Base-by-base conservation (phyloP, 2,329 filamentous ascomycete species). In the Hypoxylon sp. region DNA sequence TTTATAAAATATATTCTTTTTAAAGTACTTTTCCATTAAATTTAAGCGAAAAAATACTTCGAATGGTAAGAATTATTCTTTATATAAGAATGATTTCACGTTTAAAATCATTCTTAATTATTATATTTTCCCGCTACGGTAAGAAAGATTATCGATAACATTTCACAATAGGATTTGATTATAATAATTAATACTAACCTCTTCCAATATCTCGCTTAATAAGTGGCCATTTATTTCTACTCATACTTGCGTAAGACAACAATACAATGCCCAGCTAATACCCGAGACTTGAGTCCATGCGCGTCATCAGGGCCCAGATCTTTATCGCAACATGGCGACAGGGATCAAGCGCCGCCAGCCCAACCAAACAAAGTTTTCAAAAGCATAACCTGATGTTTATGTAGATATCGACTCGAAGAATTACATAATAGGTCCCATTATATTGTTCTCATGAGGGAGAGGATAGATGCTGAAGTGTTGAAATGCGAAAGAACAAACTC, bases 291-390 rank as follows among this genome's bases (percentile, higher is more conserved):
- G 6, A 23, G 17, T 17, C 34, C 23, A 28, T 53, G 51, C 34
- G 21, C 34, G 34, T 41, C 50, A 38, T 53, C 19, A 28, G 25
- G 38, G 3, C 51, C 25, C 13, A 36, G 34, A 28, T n/a, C 51
- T 53, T 38, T 28, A 41, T 25, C 19, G 25, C 13, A 43, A 19
- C 21, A 10, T 41, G 51, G 51, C 14, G 25, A 41, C 50, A 41
- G 32, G 32, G 51, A 28, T 41, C 14, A 53, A 53, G 34, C 51
- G 41, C n/a, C 19, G n/a, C 23, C 19, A 38, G 28, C 9, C 3
- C 5, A 6, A 30, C 5, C 9, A 30, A 30, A 30, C 6, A 25
- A 25, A 25, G 25, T 5, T 5, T 25, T 25, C 6, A 6, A 30
- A 30, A 9, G 28, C 5, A 30, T 30, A 30, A 30, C 28, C 13